Percentiles rank a stretch among this genome's conserved stretches.
Conservation (phyloP, 371 early-diverging fungal species). For the Mortierella sp. region DNA sequence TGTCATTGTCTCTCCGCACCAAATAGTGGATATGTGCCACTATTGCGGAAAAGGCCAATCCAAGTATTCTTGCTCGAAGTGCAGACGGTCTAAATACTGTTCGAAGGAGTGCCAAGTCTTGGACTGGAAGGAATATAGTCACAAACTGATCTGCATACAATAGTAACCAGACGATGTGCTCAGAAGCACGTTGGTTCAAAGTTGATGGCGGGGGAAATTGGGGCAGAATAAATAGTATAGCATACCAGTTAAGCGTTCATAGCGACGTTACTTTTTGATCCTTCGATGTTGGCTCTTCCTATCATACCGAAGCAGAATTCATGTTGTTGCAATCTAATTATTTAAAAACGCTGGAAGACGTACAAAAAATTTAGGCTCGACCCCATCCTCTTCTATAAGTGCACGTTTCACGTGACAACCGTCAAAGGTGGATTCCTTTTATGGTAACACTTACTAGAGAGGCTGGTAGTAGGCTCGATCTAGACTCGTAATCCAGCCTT, state of each 20-base stretch:
- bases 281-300: slow-evolving; percentile 4
- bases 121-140: slow-evolving; percentile 45
- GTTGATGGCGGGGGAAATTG: slow-evolving; percentile 23
- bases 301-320: slow-evolving; percentile 5
- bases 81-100: slow-evolving; percentile 30
- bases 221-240: slow-evolving; percentile 31
- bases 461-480: no score
- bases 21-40: slow-evolving; percentile 44
- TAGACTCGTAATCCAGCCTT: no score
- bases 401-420: no score
- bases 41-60: slow-evolving; percentile 35
- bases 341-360: no score
- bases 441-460: no score
- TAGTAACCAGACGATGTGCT: slow-evolving; percentile 18
- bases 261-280: slow-evolving; percentile 8
- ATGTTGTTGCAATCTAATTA: not conserved
- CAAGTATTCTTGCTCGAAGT: slow-evolving; percentile 35
- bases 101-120: slow-evolving; percentile 42
- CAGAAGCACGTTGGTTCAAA: slow-evolving; percentile 25
- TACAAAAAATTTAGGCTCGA: no score
- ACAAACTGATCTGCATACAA: slow-evolving; percentile 30
- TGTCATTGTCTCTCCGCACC: slow-evolving; percentile 36
- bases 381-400: no score
- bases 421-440: no score
- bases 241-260: slow-evolving; percentile 12